Conservation (phyloP, 257 asterid genomes). For the Fraxinus cuspidata region DNA sequence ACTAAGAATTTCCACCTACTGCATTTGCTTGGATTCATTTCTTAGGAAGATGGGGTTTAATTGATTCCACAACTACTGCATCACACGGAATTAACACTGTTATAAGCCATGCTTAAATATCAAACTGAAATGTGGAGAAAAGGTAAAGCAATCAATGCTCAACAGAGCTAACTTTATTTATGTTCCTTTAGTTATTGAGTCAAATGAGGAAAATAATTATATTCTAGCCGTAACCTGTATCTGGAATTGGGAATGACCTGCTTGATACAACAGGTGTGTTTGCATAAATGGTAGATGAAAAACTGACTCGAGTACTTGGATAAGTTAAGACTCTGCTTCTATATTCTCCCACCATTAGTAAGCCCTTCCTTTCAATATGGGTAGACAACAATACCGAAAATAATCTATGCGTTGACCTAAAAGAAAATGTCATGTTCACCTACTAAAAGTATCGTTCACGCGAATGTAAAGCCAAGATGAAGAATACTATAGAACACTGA, state of each 20-base stretch:
- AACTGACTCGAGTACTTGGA: background rate
- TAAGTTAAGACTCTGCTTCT: background rate
- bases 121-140: background rate
- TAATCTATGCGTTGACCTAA: background rate
- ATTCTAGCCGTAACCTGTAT: background rate
- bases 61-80: constrained; percentile 94
- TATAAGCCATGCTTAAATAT: constrained; percentile 12
- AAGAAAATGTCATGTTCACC: constrained; percentile 4
- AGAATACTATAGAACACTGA: background rate
- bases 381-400: background rate
- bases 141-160: background rate
- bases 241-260: constrained; percentile 1
- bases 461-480: background rate
- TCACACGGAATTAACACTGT: constrained; percentile 12
- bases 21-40: constrained; percentile 34
- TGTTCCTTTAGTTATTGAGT: background rate
- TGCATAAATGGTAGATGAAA: constrained; percentile 3
- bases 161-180: background rate
- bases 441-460: background rate
- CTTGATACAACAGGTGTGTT: background rate
- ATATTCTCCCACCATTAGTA: background rate
- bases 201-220: background rate
- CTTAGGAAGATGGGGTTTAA: constrained; percentile 72
- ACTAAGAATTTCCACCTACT: constrained; percentile 31
- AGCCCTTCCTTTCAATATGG: background rate